Evolutionary conservation across 495 filamentous ascomycete species (phyloP).

Genomic region (Penicillium crystallinum): DNA sequence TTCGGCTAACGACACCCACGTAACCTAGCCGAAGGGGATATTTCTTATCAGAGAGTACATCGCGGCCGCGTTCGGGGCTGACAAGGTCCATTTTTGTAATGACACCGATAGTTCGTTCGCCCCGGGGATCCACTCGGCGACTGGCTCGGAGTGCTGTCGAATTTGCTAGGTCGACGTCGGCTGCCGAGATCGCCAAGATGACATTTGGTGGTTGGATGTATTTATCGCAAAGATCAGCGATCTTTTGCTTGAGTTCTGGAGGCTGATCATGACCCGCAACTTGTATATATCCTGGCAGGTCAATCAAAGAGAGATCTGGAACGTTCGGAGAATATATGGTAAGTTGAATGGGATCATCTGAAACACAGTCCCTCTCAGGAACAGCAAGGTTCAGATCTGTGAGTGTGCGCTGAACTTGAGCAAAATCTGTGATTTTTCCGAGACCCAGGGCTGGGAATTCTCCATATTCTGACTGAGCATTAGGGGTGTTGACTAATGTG

Average conservation of each 20-base stretch:
- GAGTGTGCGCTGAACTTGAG: slow-evolving; percentile 84
- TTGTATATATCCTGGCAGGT: slow-evolving; percentile 96
- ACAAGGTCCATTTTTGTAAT: slow-evolving; percentile 99
- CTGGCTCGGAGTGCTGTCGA: slow-evolving; percentile 90
- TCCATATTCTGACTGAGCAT: slow-evolving; percentile 85
- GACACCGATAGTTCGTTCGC: slow-evolving; percentile 94
- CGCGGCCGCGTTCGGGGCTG: slow-evolving; percentile 69
- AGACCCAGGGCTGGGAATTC: slow-evolving; percentile 93
- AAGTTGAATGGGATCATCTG: slow-evolving; percentile 93
- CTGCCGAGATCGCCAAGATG: slow-evolving; percentile 94
- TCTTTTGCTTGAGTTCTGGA: slow-evolving; percentile 87
- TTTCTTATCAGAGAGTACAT: slow-evolving; percentile 79
- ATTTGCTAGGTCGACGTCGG: slow-evolving; percentile 95
- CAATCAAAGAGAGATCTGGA: slow-evolving; percentile 92
- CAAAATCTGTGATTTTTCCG: slow-evolving; percentile 89
- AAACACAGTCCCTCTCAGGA: slow-evolving; percentile 82
- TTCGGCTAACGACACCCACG: slow-evolving; percentile 86
- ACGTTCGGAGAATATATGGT: slow-evolving; percentile 93
- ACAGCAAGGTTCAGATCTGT: slow-evolving; percentile 95
- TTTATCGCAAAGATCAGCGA: slow-evolving; percentile 93
- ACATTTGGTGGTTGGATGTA: slow-evolving; percentile 96
- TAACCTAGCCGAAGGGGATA: slow-evolving; percentile 96
- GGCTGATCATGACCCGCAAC: slow-evolving; percentile 89
- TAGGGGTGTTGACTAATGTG: slow-evolving; percentile 92
- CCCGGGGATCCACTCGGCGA: slow-evolving; percentile 85